Base-by-base conservation (phyloP, 1,284 basidiomycete species). In the Somion occarium region DNA sequence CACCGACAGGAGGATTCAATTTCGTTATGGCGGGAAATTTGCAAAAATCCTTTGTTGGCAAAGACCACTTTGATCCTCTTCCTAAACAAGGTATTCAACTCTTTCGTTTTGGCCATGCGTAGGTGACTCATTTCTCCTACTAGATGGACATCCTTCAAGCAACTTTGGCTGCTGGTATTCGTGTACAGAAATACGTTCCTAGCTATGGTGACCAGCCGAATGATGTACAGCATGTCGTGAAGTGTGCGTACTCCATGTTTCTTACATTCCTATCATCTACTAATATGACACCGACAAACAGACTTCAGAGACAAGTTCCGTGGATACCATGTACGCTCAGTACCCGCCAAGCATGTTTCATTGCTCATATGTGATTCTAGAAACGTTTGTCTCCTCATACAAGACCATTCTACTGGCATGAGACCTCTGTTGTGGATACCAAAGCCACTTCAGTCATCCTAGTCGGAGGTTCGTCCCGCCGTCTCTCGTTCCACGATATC, bases 141-240 rank as follows among this genome's bases (percentile, higher is more conserved):
- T 54, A 80, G 75, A 69, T 81, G 79, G 81, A 85, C 57, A 71
- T 85, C 37, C 67, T 85, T 27, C 73, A 76, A 54, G 71, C 75
- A 53, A 85, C 83, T 59, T 71, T 85, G 46, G 78, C 77, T 38
- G 67, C 80, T 3, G 85, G 84, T 11, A 73, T 85, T 20, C 63
- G 65, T 18, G 82, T 89, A 9, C 71, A 70, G 51, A 73, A 75
- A 50, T 87, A 74, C 50, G 82, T 88, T 2, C 76, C 83, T 0
- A 81, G 77, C 23, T 89, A 81, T 55, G 79, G 75, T 2, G 74
- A 82, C 53, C 72, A 76, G 45, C 73, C 80, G 0, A 88, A 89
- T 59, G 82, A 87, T 46, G 56, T 66, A 19, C 50, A 50, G 30
- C 54, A 61, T 44, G 66, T 67, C 44, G 63, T 62, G n/a, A 67